Base-by-base conservation (phyloP, 2,329 filamentous ascomycete genomes). In the Xylaria sp. region DNA sequence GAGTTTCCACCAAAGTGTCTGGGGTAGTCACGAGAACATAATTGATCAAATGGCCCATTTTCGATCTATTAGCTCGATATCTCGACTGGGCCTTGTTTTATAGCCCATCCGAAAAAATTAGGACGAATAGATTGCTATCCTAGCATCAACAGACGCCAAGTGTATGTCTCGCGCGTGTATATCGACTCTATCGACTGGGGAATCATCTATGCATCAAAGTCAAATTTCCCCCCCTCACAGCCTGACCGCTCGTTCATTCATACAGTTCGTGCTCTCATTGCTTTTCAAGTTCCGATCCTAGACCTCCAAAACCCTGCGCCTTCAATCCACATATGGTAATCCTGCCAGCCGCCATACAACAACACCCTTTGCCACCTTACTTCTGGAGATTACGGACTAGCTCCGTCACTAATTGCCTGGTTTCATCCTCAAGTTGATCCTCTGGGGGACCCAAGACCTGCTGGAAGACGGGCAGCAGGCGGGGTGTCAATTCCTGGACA, bases 351-450 rank as follows among this genome's bases (percentile, higher is more conserved):
- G 31, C 36, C 27, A n/a, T 47, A 51, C 17, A 47, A 20, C 42
- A 59, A n/a, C n/a, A n/a, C n/a, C 20, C 7, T 25, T 20, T 31
- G 15, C 33, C 11, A 22, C 25, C 27, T 65, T 72, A 77, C 39
- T 73, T 74, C 2, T 71, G 69, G 15, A 77, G 68, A 22, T 69
- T 61, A 17, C 63, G 70, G 42, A 92, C 89, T 60, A 91, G 86
- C 76, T 89, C 85, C 73, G 87, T 82, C 50, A 95, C 83, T 74
- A 90, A 84, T 69, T 84, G 81, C 66, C 91, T 87, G 10, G 90
- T 93, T 80, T 91, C 89, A 9, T 87, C 84, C 74, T 91, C 90
- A 47, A 96, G 84, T 82, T 96, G 92, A 67, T 92, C 91, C 79
- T 91, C 86, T 1, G 92, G 91, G 54, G 88, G 85, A 65, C 85